A percentile compares a stretch with the other conserved stretches of the same genome.
Conservation (phyloP, 768 basidiomycete species). For the Fibroporia radiculosa region DNA sequence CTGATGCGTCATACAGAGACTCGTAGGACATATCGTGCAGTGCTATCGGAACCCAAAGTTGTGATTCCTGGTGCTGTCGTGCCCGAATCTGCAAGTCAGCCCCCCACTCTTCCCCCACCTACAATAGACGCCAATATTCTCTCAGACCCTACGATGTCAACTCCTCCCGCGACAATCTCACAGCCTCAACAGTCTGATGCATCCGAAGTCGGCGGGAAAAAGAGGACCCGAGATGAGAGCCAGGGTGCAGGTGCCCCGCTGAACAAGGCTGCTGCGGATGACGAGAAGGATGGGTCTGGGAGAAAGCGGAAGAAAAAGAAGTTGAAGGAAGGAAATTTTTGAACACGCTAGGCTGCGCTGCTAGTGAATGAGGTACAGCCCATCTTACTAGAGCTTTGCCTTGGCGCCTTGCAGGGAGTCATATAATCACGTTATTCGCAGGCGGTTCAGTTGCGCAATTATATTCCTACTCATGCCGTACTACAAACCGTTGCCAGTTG, state of each 20-base stretch:
- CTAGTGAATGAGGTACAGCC: no score
- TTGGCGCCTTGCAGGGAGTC: no score
- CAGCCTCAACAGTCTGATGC: neutral
- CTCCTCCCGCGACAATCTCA: neutral
- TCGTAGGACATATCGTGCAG: conserved; percentile 71
- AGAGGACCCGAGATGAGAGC: conserved; percentile 7
- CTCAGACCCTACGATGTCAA: neutral
- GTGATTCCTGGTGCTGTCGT: conserved; percentile 37
- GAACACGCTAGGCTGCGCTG: no score
- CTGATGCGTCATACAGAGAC: conserved; percentile 43
- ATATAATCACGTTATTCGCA: no score
- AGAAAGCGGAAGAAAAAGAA: conserved; percentile 19
- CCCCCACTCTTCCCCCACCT: neutral
- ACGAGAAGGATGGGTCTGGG: conserved; percentile 6
- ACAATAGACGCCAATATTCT: neutral
- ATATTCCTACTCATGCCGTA: no score
- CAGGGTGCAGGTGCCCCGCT: neutral
- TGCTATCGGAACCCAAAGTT: conserved; percentile 67
- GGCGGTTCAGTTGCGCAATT: no score
- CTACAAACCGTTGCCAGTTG: no score
- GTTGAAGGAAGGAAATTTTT: no score
- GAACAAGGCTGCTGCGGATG: neutral
- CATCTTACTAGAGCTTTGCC: no score
- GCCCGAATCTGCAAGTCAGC: neutral
- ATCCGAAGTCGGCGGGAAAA: conserved; percentile 2